Conservation (phyloP, 139 green algal species). For the Nannochloris sp. region DNA sequence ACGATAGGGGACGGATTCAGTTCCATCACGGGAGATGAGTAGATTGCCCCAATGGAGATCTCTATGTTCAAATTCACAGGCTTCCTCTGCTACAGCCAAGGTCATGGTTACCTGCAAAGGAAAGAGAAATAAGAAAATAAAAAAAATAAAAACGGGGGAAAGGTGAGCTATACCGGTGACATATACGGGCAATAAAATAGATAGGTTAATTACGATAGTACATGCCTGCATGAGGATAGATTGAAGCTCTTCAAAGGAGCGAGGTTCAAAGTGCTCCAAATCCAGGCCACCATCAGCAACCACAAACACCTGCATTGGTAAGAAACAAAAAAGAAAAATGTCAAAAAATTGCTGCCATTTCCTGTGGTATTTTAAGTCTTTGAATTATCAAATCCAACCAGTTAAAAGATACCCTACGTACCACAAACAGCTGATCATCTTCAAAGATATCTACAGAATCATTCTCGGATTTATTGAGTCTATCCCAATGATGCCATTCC, state of each 20-base stretch:
- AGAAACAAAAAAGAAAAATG: background rate
- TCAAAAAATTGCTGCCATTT: background rate
- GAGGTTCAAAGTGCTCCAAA: slow-evolving; percentile 76
- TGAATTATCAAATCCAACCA: background rate
- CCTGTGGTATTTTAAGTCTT: background rate
- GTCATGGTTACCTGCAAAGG: slow-evolving; percentile 60
- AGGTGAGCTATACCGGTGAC: background rate
- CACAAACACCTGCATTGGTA: slow-evolving; percentile 34
- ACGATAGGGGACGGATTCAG: background rate
- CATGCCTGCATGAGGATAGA: slow-evolving; percentile 66
- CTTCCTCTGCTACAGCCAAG: slow-evolving; percentile 82
- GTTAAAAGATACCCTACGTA: background rate
- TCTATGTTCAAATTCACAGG: slow-evolving; percentile 90
- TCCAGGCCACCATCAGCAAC: slow-evolving; percentile 75
- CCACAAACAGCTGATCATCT: slow-evolving; percentile 38
- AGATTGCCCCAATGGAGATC: slow-evolving; percentile 95
- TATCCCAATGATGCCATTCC: slow-evolving; percentile 64
- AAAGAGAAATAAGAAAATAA: no score
- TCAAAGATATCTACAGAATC: slow-evolving; percentile 52
- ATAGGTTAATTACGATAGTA: background rate
- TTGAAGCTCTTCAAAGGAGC: slow-evolving; percentile 55
- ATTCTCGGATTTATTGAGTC: slow-evolving; percentile 63
- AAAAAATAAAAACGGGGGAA: background rate
- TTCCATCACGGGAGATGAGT: slow-evolving; percentile 29
- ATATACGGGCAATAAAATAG: background rate